Conservation (phyloP, 345 rosid species). For the Reutealis trisperma region DNA sequence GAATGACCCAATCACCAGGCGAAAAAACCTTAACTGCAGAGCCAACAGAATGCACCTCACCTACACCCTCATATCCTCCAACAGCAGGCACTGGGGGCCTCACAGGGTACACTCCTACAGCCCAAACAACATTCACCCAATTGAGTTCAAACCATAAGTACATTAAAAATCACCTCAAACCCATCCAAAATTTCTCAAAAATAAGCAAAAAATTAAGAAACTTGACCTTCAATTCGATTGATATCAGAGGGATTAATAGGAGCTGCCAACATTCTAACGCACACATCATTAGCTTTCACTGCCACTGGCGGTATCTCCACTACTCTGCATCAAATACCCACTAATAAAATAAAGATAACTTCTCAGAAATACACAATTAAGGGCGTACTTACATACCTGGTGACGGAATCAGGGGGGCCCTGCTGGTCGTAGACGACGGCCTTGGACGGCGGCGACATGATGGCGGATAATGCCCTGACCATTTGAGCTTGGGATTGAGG, state of each 20-base stretch:
- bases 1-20: conserved; percentile 85
- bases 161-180: background rate
- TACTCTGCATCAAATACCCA: conserved; percentile 36
- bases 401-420: conserved; percentile 78
- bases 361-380: background rate
- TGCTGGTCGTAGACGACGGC: conserved; percentile 82
- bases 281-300: conserved; percentile 73
- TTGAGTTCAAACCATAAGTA: background rate
- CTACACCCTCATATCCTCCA: conserved; percentile 96
- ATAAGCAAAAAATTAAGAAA: background rate
- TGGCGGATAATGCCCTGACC: conserved; percentile 50
- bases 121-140: background rate
- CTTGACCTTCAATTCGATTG: conserved; percentile 80
- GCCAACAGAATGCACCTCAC: conserved; percentile 71
- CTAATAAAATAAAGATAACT: background rate
- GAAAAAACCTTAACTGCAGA: conserved; percentile 59
- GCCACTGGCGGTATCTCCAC: conserved; percentile 69
- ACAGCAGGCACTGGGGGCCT: conserved; percentile 88
- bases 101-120: conserved; percentile 81
- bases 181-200: background rate
- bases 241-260: conserved; percentile 94
- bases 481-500: background rate
- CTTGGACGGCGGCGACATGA: conserved; percentile 76
- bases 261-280: conserved; percentile 86
- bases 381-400: conserved; percentile 38